phyloP scores from a whole-genome alignment of 2,329 filamentous ascomycete genomes.

The Hymenotorrendiella dingleyae region DNA sequence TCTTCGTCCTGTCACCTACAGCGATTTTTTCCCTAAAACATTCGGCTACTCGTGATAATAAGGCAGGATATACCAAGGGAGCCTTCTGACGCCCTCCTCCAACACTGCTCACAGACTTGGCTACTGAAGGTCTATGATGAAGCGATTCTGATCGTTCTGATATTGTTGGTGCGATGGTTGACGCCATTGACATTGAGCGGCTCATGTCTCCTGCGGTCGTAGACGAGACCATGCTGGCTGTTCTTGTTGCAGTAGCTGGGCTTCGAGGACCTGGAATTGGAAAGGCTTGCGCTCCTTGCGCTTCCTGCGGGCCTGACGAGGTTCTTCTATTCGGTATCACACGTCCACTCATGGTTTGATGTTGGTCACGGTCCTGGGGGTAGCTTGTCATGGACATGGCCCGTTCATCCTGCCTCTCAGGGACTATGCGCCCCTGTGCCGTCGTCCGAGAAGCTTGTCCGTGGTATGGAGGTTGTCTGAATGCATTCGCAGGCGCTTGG shows the following conservation, averaged over 20 bases:
- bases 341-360: slow-evolving; percentile 91
- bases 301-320: slow-evolving; percentile 27
- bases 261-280: slow-evolving; percentile 20
- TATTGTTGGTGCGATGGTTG: slow-evolving; percentile 65
- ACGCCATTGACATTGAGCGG: slow-evolving; percentile 89
- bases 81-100: slow-evolving; percentile 41
- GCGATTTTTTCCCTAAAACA: slow-evolving; percentile 87
- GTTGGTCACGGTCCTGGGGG: slow-evolving; percentile 66
- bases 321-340: slow-evolving; percentile 73
- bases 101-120: slow-evolving; percentile 31
- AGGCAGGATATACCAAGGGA: slow-evolving; percentile 86
- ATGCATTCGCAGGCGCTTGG: slow-evolving; percentile 65
- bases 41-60: slow-evolving; percentile 88
- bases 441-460: slow-evolving; percentile 68
- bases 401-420: slow-evolving; percentile 84
- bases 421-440: slow-evolving; percentile 84
- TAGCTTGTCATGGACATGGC: slow-evolving; percentile 95
- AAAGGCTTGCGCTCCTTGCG: slow-evolving; percentile 25
- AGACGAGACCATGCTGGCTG: slow-evolving; percentile 53
- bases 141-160: slow-evolving; percentile 47
- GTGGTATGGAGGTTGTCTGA: slow-evolving; percentile 72
- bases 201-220: slow-evolving; percentile 36
- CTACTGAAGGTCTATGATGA: slow-evolving; percentile 51
- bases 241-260: slow-evolving; percentile 47
- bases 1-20: slow-evolving; percentile 85